Conservation (phyloP, 2,329 filamentous ascomycete species). For the Calonectria hongkongensis region DNA sequence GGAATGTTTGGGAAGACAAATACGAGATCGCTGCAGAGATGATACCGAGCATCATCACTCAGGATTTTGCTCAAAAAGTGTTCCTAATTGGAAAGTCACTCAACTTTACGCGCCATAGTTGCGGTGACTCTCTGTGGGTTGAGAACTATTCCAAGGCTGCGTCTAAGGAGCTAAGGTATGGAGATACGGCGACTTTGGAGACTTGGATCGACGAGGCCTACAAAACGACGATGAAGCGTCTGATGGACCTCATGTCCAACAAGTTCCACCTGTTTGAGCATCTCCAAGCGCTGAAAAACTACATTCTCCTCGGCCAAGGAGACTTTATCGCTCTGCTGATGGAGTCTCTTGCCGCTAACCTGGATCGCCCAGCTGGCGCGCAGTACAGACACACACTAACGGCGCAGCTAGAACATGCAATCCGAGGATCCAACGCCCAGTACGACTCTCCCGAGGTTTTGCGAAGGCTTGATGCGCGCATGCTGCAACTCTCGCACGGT, state of each 20-base stretch:
- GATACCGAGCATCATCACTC: conserved; percentile 94
- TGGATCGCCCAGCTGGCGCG: conserved; percentile 95
- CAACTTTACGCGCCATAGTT: conserved; percentile 98
- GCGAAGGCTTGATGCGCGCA: conserved; percentile 93
- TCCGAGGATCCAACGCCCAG: conserved; percentile 97
- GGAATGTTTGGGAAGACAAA: conserved; percentile 98
- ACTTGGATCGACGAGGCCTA: conserved; percentile 97
- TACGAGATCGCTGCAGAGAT: conserved; percentile 90
- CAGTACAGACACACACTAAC: conserved; percentile 98
- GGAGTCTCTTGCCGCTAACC: conserved; percentile 94
- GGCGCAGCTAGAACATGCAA: conserved; percentile 97
- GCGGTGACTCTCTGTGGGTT: conserved; percentile 95
- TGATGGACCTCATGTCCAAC: conserved; percentile 93
- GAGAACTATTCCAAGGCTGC: conserved; percentile 95
- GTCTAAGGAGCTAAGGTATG: conserved; percentile 93
- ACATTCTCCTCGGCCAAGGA: conserved; percentile 94
- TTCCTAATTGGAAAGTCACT: conserved; percentile 98
- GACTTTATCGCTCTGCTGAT: conserved; percentile 98
- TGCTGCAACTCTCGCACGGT: conserved; percentile 96
- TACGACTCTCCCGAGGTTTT: conserved; percentile 95
- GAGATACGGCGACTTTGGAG: conserved; percentile 93
- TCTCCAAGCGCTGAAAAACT: conserved; percentile 92
- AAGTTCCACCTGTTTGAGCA: conserved; percentile 98
- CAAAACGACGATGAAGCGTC: conserved; percentile 96
- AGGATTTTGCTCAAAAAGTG: conserved; percentile 95